phyloP scores from a whole-genome alignment of 768 basidiomycete genomes.

The Dentipellis fragilis region DNA sequence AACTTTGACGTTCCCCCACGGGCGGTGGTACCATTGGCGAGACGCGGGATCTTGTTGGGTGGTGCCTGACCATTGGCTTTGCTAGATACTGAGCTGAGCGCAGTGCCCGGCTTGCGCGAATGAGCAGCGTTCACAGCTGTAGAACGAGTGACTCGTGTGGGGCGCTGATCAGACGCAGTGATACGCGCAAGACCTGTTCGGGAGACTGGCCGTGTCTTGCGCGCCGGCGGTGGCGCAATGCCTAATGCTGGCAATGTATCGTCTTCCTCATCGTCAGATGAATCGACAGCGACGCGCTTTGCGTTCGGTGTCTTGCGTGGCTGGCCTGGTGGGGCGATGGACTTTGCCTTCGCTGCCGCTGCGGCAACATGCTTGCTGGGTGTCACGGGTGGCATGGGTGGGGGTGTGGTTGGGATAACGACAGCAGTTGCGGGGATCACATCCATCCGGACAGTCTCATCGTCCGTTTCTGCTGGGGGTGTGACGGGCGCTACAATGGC shows the following conservation, averaged over 20 bases:
- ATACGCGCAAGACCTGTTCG: constrained; percentile 30
- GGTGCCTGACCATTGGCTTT: constrained; percentile 21
- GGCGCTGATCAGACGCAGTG: constrained; percentile 62
- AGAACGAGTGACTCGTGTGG: constrained; percentile 65
- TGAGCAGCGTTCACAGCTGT: constrained; percentile 31
- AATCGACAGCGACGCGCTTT: constrained; percentile 60
- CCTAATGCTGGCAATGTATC: constrained; percentile 55
- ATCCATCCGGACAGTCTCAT: constrained; percentile 27
- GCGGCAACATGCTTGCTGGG: constrained; percentile 67
- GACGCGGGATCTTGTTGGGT: constrained; percentile 31
- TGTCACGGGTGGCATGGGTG: constrained; percentile 59
- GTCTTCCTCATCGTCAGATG: constrained; percentile 56
- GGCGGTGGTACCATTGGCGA: constrained; percentile 33
- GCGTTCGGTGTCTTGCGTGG: constrained; percentile 80
- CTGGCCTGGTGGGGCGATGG: constrained; percentile 71
- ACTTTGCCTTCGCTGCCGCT: constrained; percentile 60
- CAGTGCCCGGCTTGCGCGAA: constrained; percentile 16
- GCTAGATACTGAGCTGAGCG: constrained; percentile 13
- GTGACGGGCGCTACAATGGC: constrained; percentile 63
- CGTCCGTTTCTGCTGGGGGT: constrained; percentile 70
- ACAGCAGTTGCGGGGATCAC: constrained; percentile 26
- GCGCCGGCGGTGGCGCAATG: constrained; percentile 28
- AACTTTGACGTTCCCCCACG: constrained; percentile 27
- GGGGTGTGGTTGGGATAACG: constrained; percentile 12
- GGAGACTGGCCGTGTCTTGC: constrained; percentile 22